phyloP scores from a whole-genome alignment of 495 filamentous ascomycete genomes.

The Aspergillus bridgeri region DNA sequence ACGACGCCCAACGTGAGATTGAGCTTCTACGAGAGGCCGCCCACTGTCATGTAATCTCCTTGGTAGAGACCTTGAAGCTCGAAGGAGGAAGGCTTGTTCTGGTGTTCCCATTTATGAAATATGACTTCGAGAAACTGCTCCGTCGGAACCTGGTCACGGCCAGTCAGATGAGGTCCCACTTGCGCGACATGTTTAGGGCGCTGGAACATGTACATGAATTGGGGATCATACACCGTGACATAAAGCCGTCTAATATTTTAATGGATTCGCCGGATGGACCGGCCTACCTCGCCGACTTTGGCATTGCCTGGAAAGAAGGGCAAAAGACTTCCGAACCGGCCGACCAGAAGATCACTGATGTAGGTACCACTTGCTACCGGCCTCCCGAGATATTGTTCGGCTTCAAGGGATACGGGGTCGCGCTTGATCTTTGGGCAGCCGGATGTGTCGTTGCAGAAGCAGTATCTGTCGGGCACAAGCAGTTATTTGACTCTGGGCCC shows the following conservation, averaged over 20 bases:
- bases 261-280: conserved; percentile 64
- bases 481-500: conserved; percentile 81
- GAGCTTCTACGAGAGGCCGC: conserved; percentile 59
- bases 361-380: conserved; percentile 89
- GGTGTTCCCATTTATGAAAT: conserved; percentile 77
- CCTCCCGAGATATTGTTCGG: conserved; percentile 92
- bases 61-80: conserved; percentile 68
- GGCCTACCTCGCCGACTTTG: conserved; percentile 84
- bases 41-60: conserved; percentile 55
- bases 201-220: conserved; percentile 67
- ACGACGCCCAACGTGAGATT: conserved; percentile 74
- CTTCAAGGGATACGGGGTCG: conserved; percentile 60
- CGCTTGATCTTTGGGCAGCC: conserved; percentile 86
- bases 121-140: conserved; percentile 65
- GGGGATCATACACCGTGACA: conserved; percentile 84
- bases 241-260: conserved; percentile 90
- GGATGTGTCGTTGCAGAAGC: conserved; percentile 77
- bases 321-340: conserved; percentile 60
- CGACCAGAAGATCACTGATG: conserved; percentile 77
- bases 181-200: conserved; percentile 68
- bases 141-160: conserved; percentile 42
- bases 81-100: conserved; percentile 69
- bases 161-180: conserved; percentile 42
- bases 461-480: conserved; percentile 39
- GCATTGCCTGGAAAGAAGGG: conserved; percentile 74